A percentile compares a stretch with the other conserved stretches of the same genome.
Conservation (phyloP, 768 basidiomycete species). For the Agaricus subrufescens region DNA sequence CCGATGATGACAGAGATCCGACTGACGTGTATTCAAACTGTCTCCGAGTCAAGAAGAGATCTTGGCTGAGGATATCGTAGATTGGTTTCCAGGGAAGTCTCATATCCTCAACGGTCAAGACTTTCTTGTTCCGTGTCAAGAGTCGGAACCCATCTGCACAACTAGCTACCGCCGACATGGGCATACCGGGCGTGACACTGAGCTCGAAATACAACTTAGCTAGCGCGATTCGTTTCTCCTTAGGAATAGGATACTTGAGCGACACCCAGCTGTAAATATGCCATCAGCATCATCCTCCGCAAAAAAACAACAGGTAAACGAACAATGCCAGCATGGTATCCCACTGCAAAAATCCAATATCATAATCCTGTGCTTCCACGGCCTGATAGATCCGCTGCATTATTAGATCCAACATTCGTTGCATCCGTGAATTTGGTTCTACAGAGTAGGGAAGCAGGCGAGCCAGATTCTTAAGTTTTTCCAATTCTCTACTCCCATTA, state of each 20-base stretch:
- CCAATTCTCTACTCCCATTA: slow-evolving; percentile 42
- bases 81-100: slow-evolving; percentile 81
- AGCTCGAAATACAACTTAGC: slow-evolving; percentile 79
- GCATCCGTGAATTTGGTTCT: slow-evolving; percentile 73
- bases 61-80: slow-evolving; percentile 62
- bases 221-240: slow-evolving; percentile 67
- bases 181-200: slow-evolving; percentile 72
- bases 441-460: slow-evolving; percentile 69
- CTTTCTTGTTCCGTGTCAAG: slow-evolving; percentile 65
- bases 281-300: background rate
- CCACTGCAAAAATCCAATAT: slow-evolving; percentile 77
- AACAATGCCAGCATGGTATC: slow-evolving; percentile 72
- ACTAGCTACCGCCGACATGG: slow-evolving; percentile 60
- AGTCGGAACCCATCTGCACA: slow-evolving; percentile 59
- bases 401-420: slow-evolving; percentile 71
- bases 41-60: slow-evolving; percentile 71
- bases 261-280: slow-evolving; percentile 52
- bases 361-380: slow-evolving; percentile 77
- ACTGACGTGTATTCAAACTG: slow-evolving; percentile 77
- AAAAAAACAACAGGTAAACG: slow-evolving; percentile 23
- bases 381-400: slow-evolving; percentile 65
- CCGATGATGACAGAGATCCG: background rate
- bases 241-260: slow-evolving; percentile 85
- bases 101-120: slow-evolving; percentile 73
- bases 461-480: slow-evolving; percentile 60